phyloP scores from a whole-genome alignment of 2,329 filamentous ascomycete species.

The Pseudocercospora fuligena region DNA sequence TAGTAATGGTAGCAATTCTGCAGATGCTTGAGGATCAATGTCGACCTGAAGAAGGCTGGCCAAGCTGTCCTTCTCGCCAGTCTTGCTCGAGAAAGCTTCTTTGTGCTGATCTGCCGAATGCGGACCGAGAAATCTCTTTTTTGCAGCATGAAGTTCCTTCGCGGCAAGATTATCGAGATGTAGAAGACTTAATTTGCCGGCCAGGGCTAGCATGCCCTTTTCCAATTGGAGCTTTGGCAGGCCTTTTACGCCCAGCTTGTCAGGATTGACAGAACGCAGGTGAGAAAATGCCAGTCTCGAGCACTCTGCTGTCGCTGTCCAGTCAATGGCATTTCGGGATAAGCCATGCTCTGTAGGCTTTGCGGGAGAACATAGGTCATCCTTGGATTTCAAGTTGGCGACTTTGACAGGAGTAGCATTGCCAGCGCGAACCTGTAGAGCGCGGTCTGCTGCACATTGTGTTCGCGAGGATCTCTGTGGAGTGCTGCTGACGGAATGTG shows the following conservation, averaged over 20 bases:
- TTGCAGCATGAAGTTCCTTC: conserved; percentile 70
- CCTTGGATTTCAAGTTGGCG: neutral
- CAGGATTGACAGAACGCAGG: conserved; percentile 62
- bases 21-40: conserved; percentile 46
- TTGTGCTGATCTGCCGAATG: neutral
- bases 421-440: conserved; percentile 52
- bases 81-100: neutral
- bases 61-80: conserved; percentile 51
- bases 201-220: conserved; percentile 71
- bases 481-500: neutral
- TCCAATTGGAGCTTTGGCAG: conserved; percentile 72
- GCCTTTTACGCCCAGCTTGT: conserved; percentile 56
- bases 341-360: conserved; percentile 7
- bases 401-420: conserved; percentile 50
- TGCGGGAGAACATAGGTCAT: conserved; percentile 51
- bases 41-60: conserved; percentile 68
- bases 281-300: conserved; percentile 69
- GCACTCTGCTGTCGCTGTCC: conserved; percentile 66
- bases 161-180: conserved; percentile 70
- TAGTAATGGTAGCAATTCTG: conserved; percentile 56
- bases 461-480: neutral
- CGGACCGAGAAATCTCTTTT: conserved; percentile 60
- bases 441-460: conserved; percentile 28
- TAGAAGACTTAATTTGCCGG: conserved; percentile 68
- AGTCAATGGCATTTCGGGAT: neutral